These are phyloP conservation scores for Fusarium sororula DNA, from an alignment of 2,329 filamentous ascomycete genomes.

Conservation along the genomic window DNA sequence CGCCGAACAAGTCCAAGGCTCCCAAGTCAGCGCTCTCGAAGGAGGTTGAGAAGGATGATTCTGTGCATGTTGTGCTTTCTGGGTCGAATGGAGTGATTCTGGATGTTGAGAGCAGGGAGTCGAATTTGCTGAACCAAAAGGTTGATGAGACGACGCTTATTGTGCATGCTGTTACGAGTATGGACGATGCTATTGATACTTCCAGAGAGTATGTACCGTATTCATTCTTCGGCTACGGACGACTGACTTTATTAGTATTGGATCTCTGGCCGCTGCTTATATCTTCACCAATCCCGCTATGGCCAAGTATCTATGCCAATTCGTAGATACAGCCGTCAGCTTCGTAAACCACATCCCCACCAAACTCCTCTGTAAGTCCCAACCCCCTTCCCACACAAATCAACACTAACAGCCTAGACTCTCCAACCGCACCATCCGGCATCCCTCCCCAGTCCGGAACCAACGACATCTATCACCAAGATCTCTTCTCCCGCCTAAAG, in stretches of 20 bases:
- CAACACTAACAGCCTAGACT: not conserved
- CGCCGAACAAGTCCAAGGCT: not conserved
- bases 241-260: not conserved
- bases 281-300: constrained; percentile 18
- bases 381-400: rapidly evolving
- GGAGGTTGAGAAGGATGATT: constrained; percentile 15
- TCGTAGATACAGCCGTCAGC: constrained; percentile 10
- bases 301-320: constrained; percentile 27
- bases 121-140: constrained; percentile 2
- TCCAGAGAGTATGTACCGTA: not conserved
- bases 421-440: not conserved
- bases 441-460: not conserved
- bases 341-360: constrained; percentile 18
- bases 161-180: constrained; percentile 25
- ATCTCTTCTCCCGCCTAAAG: constrained; percentile 8
- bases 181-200: constrained; percentile 25
- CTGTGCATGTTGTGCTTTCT: constrained; percentile 13
- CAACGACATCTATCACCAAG: not conserved
- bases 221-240: no score
- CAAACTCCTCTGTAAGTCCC: constrained; percentile 3
- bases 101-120: constrained; percentile 13
- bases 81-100: constrained; percentile 13
- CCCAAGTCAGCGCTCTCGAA: not conserved
- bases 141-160: constrained; percentile 12
- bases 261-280: constrained; percentile 9